Base-by-base conservation (phyloP, 1,139 yeast species). In the Kluyveromyces sp. region DNA sequence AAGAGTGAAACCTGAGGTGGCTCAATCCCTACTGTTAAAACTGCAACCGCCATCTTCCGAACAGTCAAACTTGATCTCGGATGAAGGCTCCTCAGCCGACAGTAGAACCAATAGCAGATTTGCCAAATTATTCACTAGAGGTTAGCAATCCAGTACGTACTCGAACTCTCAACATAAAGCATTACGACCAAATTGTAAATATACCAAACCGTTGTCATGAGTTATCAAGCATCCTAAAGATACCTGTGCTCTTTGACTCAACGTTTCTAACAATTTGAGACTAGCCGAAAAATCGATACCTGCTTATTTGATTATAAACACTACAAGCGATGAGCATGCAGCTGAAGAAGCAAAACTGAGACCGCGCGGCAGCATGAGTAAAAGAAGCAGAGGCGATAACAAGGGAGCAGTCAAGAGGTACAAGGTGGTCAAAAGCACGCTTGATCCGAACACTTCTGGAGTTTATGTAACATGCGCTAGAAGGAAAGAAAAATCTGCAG, bases 381-480 rank as follows among this genome's bases (percentile, higher is more conserved):
- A 42, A 18, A 15, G 45, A 33, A 19, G 25, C 22, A 42, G 39
- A 22, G 17, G 28, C 9, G 45, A 35, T 13, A 16, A 19, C 11
- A 34, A 33, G 29, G 33, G 39, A 40, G 43, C 44, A 18, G 36
- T 37, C 29, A 44, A 44, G 26, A 34, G 44, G 41, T 41, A 47
- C 37, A 40, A 53, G 47, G 46, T 51, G 50, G 54, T 60, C 67
- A 18, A 56, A 51, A 47, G 50, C 52, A 38, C 47, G 33, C 33
- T 62, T 41, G 96, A 87, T 56, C 95, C 96, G 0, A 80, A 80
- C 41, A 83, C 94, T 49, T 68, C 82, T 37, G 96, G 97, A 1
- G 70, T 86, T 1, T 92, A 82, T 64, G 95, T 88, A 18, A 85
- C 96, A 0, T 86, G 96, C 63, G 74, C 77, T 41, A 71, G 95